Conservation (phyloP, 352 stramenopile species). For the Phytophthora pinifolia region DNA sequence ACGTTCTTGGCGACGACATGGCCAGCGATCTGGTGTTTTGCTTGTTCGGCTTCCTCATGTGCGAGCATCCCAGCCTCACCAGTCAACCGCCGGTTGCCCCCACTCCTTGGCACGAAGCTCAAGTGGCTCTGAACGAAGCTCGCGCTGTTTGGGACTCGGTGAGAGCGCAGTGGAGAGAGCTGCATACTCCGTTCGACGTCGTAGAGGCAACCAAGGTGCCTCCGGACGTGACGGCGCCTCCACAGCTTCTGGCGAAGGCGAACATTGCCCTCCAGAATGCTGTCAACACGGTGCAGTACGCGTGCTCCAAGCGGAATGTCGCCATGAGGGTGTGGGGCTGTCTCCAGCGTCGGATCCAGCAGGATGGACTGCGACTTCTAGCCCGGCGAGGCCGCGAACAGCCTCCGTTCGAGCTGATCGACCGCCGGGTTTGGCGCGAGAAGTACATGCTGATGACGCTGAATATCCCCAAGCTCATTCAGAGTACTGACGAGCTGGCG, state of each 20-base stretch:
- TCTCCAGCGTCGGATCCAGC: slow-evolving; percentile 56
- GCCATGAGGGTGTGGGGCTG: slow-evolving; percentile 53
- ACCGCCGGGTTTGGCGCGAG: slow-evolving; percentile 52
- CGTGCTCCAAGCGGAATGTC: slow-evolving; percentile 55
- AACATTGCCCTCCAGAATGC: slow-evolving; percentile 70
- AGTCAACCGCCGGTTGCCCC: background rate
- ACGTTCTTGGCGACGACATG: slow-evolving; percentile 37
- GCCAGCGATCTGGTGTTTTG: slow-evolving; percentile 56
- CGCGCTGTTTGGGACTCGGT: slow-evolving; percentile 46
- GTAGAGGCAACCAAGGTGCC: slow-evolving; percentile 36
- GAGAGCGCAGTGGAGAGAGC: slow-evolving; percentile 56
- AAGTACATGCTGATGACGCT: slow-evolving; percentile 67
- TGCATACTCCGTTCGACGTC: slow-evolving; percentile 62
- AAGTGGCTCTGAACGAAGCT: slow-evolving; percentile 46
- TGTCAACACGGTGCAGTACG: slow-evolving; percentile 73
- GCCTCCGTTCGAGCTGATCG: slow-evolving; percentile 44
- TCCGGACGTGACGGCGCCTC: slow-evolving; percentile 46
- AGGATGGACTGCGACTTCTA: slow-evolving; percentile 54
- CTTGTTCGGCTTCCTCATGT: slow-evolving; percentile 62
- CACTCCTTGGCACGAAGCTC: slow-evolving; percentile 58
- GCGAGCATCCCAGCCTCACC: slow-evolving; percentile 49
- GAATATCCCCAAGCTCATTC: slow-evolving; percentile 37
- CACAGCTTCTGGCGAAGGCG: slow-evolving; percentile 47
- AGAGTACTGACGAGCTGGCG: slow-evolving; percentile 23
- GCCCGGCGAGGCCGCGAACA: slow-evolving; percentile 39